These are phyloP conservation scores for Agroathelia rolfsii DNA, from an alignment of 1,284 basidiomycete genomes.

Conservation along the genomic window DNA sequence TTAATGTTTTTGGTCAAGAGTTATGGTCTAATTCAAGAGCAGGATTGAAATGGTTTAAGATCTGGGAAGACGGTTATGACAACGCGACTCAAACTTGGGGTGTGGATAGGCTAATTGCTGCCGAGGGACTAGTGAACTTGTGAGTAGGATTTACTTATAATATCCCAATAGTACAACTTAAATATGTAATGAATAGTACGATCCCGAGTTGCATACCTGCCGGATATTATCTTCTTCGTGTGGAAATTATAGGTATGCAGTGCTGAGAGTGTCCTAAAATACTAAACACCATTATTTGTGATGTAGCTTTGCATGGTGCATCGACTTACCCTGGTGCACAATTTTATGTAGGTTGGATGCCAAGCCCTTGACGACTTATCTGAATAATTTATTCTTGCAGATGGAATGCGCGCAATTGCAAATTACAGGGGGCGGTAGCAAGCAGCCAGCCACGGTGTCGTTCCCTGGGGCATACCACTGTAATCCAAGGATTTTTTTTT, in stretches of 20 bases:
- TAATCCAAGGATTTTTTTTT: slow-evolving; percentile 12
- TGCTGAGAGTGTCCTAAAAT: no score
- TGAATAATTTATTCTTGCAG: no score
- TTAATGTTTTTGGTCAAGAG: no score
- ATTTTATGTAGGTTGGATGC: slow-evolving; percentile 31
- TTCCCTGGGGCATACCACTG: slow-evolving; percentile 40
- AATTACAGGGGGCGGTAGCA: slow-evolving; percentile 40
- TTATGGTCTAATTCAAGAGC: no score
- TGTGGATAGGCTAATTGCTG: slow-evolving; percentile 37
- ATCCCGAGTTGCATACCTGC: slow-evolving; percentile 40
- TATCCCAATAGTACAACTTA: no score
- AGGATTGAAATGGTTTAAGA: slow-evolving; percentile 36
- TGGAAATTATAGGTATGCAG: slow-evolving; percentile 46
- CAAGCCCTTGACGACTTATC: no score
- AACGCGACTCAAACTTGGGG: slow-evolving; percentile 28
- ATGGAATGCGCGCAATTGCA: slow-evolving; percentile 44
- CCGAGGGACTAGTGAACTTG: slow-evolving; percentile 47
- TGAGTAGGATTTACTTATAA: not conserved
- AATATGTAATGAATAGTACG: no score
- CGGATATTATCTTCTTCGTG: slow-evolving; percentile 42
- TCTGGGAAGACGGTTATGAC: slow-evolving; percentile 33
- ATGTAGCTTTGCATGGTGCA: slow-evolving; percentile 26
- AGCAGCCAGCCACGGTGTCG: slow-evolving; percentile 33
- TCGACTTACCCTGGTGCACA: slow-evolving; percentile 40
- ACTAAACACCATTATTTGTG: no score